These are phyloP conservation scores for Casaregolazyma lundiana DNA, from an alignment of 1,139 yeast genomes.

Conservation along the genomic window DNA sequence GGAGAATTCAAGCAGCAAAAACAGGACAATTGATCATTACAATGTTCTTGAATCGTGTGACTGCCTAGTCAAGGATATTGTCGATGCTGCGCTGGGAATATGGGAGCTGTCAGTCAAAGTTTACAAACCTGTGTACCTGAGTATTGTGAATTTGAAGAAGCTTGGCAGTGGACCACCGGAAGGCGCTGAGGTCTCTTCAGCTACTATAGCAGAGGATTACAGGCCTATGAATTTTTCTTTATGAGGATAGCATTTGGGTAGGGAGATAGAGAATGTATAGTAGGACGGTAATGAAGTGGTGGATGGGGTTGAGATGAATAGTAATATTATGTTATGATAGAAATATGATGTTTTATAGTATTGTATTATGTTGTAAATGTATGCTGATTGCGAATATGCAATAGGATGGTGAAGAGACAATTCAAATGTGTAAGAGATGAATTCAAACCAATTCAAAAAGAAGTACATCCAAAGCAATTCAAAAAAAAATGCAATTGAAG, in stretches of 20 bases:
- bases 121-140: slow-evolving; percentile 24
- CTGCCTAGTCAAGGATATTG: slow-evolving; percentile 14
- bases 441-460: too few relatives aligned
- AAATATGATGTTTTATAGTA: neutral
- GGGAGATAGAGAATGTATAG: neutral
- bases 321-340: neutral
- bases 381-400: neutral
- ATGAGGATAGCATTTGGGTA: neutral
- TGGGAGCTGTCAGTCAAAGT: slow-evolving; percentile 22
- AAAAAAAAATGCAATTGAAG: too few relatives aligned
- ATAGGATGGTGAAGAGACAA: too few relatives aligned
- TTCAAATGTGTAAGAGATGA: too few relatives aligned
- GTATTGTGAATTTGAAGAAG: slow-evolving; percentile 11
- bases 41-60: slow-evolving; percentile 1
- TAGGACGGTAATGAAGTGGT: neutral
- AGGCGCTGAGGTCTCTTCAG: neutral
- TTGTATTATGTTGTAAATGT: neutral
- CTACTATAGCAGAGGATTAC: neutral
- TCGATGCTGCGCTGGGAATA: slow-evolving; percentile 17
- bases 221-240: neutral
- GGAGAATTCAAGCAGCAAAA: neutral
- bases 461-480: too few relatives aligned
- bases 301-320: neutral
- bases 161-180: neutral
- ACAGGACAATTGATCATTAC: neutral